These are phyloP conservation scores for Sechiopsis laciniata DNA, from an alignment of 306 rosid species.

Conservation along the genomic window DNA sequence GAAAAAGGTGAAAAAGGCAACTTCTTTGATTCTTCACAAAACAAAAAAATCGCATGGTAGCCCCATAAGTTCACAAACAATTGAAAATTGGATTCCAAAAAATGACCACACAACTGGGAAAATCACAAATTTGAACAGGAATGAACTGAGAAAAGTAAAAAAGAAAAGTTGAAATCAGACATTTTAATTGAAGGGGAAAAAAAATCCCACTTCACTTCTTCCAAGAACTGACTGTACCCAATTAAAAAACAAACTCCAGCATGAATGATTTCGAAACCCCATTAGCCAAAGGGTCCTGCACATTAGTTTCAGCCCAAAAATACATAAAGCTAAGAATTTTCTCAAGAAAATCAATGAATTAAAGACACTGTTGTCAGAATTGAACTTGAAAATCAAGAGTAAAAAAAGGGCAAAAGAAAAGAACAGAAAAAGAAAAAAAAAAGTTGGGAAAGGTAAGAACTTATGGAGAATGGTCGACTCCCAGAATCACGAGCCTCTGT, in stretches of 20 bases:
- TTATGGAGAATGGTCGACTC: no score
- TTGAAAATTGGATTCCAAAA: not conserved
- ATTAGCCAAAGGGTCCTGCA: not conserved
- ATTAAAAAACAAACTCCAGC: not conserved
- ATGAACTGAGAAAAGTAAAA: not conserved
- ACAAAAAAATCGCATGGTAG: no score
- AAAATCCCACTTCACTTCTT: not conserved
- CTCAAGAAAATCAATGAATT: not conserved
- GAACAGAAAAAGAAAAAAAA: no score
- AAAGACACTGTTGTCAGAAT: not conserved
- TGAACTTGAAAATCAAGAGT: not conserved
- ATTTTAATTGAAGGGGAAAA: not conserved
- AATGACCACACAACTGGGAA: not conserved
- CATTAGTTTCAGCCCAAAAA: not conserved
- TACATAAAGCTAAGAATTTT: not conserved
- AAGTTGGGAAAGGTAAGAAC: not conserved
- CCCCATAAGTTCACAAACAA: no score
- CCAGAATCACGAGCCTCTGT: not conserved
- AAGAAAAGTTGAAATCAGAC: not conserved
- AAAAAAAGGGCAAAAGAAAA: not conserved
- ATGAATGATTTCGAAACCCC: not conserved
- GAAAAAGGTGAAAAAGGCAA: not conserved
- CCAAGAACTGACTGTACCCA: not conserved
- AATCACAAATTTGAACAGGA: not conserved
- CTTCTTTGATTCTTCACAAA: not conserved